Conservation (phyloP, 208 protist species). For the Trypanosoma mega region DNA sequence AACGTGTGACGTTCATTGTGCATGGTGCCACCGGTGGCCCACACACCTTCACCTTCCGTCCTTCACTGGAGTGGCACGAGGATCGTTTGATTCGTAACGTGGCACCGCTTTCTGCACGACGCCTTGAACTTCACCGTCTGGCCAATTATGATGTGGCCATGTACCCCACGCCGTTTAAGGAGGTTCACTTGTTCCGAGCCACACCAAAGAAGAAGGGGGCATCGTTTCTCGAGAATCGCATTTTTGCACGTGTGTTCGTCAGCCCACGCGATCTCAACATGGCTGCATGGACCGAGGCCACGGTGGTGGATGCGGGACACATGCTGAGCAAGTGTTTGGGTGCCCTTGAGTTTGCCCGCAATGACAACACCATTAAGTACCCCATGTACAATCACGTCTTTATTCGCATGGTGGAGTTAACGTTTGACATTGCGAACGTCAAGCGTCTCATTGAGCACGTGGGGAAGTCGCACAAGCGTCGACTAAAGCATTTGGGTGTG, state of each 20-base stretch:
- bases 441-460: slow-evolving; percentile 45
- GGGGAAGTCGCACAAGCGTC: slow-evolving; percentile 58
- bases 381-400: slow-evolving; percentile 83
- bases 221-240: slow-evolving; percentile 75
- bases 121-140: slow-evolving; percentile 93
- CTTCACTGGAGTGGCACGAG: slow-evolving; percentile 52
- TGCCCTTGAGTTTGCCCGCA: slow-evolving; percentile 72
- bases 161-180: slow-evolving; percentile 78
- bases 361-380: slow-evolving; percentile 63
- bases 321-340: slow-evolving; percentile 75
- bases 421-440: slow-evolving; percentile 58
- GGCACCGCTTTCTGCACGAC: slow-evolving; percentile 92
- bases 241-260: slow-evolving; percentile 94
- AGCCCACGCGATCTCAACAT: slow-evolving; percentile 83
- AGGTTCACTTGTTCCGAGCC: slow-evolving; percentile 93
- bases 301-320: slow-evolving; percentile 73
- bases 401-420: slow-evolving; percentile 83
- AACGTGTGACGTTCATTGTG: slow-evolving; percentile 69
- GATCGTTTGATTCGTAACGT: slow-evolving; percentile 94
- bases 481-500: slow-evolving; percentile 64
- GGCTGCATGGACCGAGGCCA: slow-evolving; percentile 66
- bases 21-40: slow-evolving; percentile 71
- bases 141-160: slow-evolving; percentile 92
- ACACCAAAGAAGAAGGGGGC: slow-evolving; percentile 54
- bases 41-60: slow-evolving; percentile 92